Base-by-base conservation (phyloP, 164 flowering plant species). In the Euptelea pleiosperma region DNA sequence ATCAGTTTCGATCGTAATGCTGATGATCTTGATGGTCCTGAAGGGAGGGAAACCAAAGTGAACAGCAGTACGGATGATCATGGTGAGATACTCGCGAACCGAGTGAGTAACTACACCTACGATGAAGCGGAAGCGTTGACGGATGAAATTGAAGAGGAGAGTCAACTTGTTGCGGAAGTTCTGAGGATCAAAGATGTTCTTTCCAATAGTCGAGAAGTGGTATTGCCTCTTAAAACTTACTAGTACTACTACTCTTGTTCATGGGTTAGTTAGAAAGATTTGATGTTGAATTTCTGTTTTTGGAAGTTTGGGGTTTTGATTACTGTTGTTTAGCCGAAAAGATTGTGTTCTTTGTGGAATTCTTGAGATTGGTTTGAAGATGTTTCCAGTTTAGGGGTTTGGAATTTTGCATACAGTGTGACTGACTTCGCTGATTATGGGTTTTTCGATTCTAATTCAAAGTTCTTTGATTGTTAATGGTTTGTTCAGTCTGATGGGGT, bases 111-210 rank as follows among this genome's bases (percentile, higher is more conserved):
- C 67, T 80, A 55, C 30, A 86, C 85, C 60, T 86, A 70, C 67
- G 92, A 79, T 36, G 97, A 83, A 43, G 97, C 86, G 10, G 99
- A 87, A 73, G 96, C 92, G 8, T 69, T 88, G 76, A 90, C 85
- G 19, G 92, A 87, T 65, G 97, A 79, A 73, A 77, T 93, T 72
- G 99, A 94, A 49, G 84, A 85, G 66, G 84, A 71, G 73, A 70
- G 62, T 46, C 77, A 66, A 64, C 48, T 68, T 65, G 62, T 77
- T 62, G 78, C 58, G 14, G 97, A 94, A 75, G 96, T 94, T 51
- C 60, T 75, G 34, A 83, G 96, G 79, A 88, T 94, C 62, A 88
- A 85, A 65, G 84, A 77, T 40, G 29, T 86, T 58, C 67, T 94
- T 15, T 42, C 47, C 8, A 82, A 83, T 69, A 11, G 49, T 60